These are phyloP conservation scores for Camillea tinctor DNA, from an alignment of 2,329 filamentous ascomycete species.

Conservation along the genomic window DNA sequence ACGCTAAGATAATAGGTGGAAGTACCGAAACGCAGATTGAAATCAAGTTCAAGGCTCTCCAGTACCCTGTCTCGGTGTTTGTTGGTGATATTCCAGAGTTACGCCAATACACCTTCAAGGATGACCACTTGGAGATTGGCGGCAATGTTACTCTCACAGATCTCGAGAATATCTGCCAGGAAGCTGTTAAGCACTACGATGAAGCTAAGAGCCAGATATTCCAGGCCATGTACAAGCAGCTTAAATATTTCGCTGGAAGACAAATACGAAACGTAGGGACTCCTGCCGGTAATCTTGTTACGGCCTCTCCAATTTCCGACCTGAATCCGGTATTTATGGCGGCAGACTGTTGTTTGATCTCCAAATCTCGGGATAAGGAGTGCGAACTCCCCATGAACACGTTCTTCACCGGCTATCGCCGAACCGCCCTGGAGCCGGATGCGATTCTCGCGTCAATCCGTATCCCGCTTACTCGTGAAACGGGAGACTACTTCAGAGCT, in stretches of 20 bases:
- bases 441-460: slow-evolving; percentile 83
- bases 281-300: slow-evolving; percentile 89
- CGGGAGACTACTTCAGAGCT: slow-evolving; percentile 80
- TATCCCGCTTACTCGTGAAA: slow-evolving; percentile 73
- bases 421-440: slow-evolving; percentile 76
- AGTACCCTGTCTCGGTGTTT: slow-evolving; percentile 86
- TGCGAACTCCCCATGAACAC: slow-evolving; percentile 86
- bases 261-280: slow-evolving; percentile 98
- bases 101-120: slow-evolving; percentile 74
- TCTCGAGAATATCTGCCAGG: slow-evolving; percentile 77
- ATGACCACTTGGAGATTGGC: slow-evolving; percentile 84
- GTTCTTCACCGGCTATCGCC: slow-evolving; percentile 91
- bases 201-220: slow-evolving; percentile 72
- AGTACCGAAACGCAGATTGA: slow-evolving; percentile 98
- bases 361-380: slow-evolving; percentile 71
- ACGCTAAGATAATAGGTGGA: slow-evolving; percentile 91
- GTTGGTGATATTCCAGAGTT: slow-evolving; percentile 92
- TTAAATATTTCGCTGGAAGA: slow-evolving; percentile 89
- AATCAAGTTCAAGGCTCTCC: slow-evolving; percentile 94
- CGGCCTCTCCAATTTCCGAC: slow-evolving; percentile 94
- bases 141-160: slow-evolving; percentile 93
- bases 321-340: slow-evolving; percentile 92
- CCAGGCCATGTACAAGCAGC: slow-evolving; percentile 86
- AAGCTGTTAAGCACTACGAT: slow-evolving; percentile 80
- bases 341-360: slow-evolving; percentile 76